Percentiles rank a stretch among this genome's conserved stretches.
Conservation (phyloP, 176 grass and related monocot species). For the Eragrostis nindensis region DNA sequence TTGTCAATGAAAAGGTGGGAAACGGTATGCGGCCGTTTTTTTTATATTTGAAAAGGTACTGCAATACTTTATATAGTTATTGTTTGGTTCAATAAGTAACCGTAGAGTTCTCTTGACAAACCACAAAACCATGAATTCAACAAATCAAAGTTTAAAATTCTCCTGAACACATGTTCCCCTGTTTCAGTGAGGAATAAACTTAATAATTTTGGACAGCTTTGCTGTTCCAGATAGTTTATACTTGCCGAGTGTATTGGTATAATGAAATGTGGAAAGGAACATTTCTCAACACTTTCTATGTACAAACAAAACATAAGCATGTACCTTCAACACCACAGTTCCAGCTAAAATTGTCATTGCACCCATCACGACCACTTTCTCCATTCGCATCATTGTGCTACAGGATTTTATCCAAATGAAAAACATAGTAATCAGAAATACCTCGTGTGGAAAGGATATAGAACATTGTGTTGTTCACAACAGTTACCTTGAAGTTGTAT, state of each 20-base stretch:
- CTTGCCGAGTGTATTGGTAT: slow-evolving; percentile 11
- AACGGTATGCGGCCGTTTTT: slow-evolving; percentile 11
- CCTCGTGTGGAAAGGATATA: not conserved
- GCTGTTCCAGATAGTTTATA: too few relatives aligned
- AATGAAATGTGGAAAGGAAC: slow-evolving; percentile 18
- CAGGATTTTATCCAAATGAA: slow-evolving; percentile 47
- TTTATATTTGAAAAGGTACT: slow-evolving; percentile 26
- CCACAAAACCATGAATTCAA: slow-evolving; percentile 33
- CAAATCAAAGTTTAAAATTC: not conserved
- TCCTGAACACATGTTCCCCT: not conserved
- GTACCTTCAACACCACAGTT: slow-evolving; percentile 99
- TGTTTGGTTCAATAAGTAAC: not conserved
- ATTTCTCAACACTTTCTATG: slow-evolving; percentile 7
- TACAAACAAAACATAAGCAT: slow-evolving; percentile 10
- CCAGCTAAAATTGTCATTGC: slow-evolving; percentile 96
- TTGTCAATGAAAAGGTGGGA: not conserved
- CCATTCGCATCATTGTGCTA: slow-evolving; percentile 98
- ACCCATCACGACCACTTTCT: slow-evolving; percentile 81
- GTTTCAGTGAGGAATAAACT: not conserved
- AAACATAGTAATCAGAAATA: slow-evolving; percentile 21
- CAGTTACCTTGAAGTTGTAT: slow-evolving; percentile 89
- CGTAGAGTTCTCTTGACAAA: slow-evolving; percentile 29
- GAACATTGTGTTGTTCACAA: not conserved
- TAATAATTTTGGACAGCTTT: too few relatives aligned
- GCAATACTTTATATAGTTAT: slow-evolving; percentile 15